Conservation (phyloP, 1,284 basidiomycete species). For the Ustilago lituana region DNA sequence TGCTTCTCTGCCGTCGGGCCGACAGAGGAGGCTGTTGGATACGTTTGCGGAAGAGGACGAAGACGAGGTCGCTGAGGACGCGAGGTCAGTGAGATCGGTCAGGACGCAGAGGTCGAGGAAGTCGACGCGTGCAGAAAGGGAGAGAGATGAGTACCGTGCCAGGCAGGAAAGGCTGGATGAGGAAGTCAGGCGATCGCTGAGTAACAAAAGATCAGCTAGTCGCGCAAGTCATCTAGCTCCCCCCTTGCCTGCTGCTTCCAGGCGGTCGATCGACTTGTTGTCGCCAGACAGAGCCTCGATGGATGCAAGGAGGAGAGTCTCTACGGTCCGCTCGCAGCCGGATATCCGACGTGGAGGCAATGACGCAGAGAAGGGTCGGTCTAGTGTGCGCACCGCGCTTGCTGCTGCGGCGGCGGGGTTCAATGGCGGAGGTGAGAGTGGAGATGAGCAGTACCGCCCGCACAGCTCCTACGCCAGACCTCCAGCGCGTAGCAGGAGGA, state of each 20-base stretch:
- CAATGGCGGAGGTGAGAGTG: background rate
- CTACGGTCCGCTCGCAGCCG: constrained; percentile 21
- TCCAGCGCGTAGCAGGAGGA: constrained; percentile 12
- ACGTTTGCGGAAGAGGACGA: constrained; percentile 44
- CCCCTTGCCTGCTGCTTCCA: background rate
- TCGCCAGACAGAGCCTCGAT: constrained; percentile 30
- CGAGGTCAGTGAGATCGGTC: constrained; percentile 17
- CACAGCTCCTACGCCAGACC: too few species aligned
- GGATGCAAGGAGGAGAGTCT: constrained; percentile 17
- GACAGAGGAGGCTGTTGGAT: constrained; percentile 25
- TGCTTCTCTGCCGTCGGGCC: constrained; percentile 33
- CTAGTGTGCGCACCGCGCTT: constrained; percentile 20
- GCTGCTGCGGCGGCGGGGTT: constrained; percentile 19
- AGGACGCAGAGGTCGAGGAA: constrained; percentile 17
- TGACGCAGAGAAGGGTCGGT: background rate
- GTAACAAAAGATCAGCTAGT: constrained; percentile 11
- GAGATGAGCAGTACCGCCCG: constrained; percentile 9
- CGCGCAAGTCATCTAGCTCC: constrained; percentile 19
- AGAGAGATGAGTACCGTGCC: constrained; percentile 42
- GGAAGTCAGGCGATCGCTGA: constrained; percentile 9
- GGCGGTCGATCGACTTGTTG: constrained; percentile 19
- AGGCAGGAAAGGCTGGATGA: constrained; percentile 25
- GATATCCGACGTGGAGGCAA: constrained; percentile 15
- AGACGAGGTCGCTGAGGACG: constrained; percentile 24
- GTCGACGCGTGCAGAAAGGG: constrained; percentile 37